Evolutionary conservation across 768 basidiomycete genomes (phyloP).

Genomic region (Lactarius trivialis): DNA sequence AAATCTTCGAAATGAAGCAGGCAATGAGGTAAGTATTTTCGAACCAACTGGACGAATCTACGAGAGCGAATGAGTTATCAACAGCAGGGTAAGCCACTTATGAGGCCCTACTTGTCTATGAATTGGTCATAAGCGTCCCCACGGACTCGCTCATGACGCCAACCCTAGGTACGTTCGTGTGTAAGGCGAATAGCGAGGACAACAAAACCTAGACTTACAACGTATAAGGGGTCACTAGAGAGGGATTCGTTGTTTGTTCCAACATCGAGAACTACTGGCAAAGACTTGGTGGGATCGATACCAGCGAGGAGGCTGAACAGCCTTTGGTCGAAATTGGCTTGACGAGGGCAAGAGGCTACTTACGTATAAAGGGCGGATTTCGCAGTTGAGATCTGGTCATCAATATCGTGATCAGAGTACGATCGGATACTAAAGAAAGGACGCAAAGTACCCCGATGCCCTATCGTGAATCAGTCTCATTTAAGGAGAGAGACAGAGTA

Average conservation of each 20-base stretch:
- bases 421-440: neutral
- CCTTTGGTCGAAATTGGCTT: neutral
- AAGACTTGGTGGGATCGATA: conserved; percentile 51
- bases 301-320: conserved; percentile 52
- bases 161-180: conserved; percentile 45
- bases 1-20: conserved; percentile 86
- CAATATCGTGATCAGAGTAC: neutral
- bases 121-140: conserved; percentile 74
- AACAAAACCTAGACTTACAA: conserved; percentile 38
- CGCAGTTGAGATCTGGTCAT: conserved; percentile 57
- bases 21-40: conserved; percentile 59
- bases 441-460: conserved; percentile 32
- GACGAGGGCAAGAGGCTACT: conserved; percentile 16
- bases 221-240: conserved; percentile 57
- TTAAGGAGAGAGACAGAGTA: neutral
- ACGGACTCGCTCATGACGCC: conserved; percentile 59
- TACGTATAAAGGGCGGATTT: conserved; percentile 77
- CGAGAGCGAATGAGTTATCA: neutral
- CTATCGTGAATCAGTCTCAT: conserved; percentile 18
- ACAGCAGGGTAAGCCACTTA: neutral
- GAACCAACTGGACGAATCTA: conserved; percentile 71
- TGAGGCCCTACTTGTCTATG: conserved; percentile 53
- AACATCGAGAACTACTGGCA: conserved; percentile 64
- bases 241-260: conserved; percentile 67
- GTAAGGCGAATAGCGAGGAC: neutral